phyloP scores from a whole-genome alignment of 805 yeast genomes.

The Wickerhamomyces canadensis region DNA sequence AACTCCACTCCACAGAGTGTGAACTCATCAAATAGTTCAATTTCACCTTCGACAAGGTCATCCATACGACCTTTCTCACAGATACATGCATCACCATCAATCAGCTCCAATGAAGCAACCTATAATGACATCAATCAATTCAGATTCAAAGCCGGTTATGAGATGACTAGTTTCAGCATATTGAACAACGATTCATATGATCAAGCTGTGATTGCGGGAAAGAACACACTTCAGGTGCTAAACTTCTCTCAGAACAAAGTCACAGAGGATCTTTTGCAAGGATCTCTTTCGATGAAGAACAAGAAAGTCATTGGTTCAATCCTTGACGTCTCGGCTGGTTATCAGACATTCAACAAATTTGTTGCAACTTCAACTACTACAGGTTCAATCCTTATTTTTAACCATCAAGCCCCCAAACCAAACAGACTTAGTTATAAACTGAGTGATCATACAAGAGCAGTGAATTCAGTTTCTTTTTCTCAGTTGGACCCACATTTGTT shows the following conservation, averaged over 20 bases:
- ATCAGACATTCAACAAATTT: conserved; percentile 30
- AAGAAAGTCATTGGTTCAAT: conserved; percentile 34
- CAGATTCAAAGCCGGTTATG: conserved; percentile 27
- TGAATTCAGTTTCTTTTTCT: conserved; percentile 38
- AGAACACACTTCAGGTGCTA: conserved; percentile 34
- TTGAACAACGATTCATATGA: conserved; percentile 17
- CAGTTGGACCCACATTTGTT: conserved; percentile 33
- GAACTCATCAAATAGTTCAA: conserved; percentile 13
- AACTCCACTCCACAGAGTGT: conserved; percentile 12
- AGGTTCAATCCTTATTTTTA: conserved; percentile 38
- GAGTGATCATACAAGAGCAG: conserved; percentile 40
- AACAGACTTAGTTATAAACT: conserved; percentile 27
- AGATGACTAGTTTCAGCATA: conserved; percentile 21
- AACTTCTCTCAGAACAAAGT: conserved; percentile 28
- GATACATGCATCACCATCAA: conserved; percentile 2
- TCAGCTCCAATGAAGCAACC: not conserved
- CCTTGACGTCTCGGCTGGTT: conserved; percentile 39
- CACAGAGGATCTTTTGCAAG: conserved; percentile 31
- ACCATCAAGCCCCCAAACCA: conserved; percentile 22
- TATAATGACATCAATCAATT: conserved; percentile 10
- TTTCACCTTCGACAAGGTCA: conserved; percentile 13
- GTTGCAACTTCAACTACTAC: conserved; percentile 41
- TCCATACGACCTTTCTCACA: conserved; percentile 1
- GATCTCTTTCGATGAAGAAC: conserved; percentile 23
- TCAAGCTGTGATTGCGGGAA: conserved; percentile 35